Percentiles rank a stretch among this genome's conserved stretches.
Evolutionary conservation across 495 filamentous ascomycete genomes (phyloP).

Genomic region (Penicillium roqueforti): DNA sequence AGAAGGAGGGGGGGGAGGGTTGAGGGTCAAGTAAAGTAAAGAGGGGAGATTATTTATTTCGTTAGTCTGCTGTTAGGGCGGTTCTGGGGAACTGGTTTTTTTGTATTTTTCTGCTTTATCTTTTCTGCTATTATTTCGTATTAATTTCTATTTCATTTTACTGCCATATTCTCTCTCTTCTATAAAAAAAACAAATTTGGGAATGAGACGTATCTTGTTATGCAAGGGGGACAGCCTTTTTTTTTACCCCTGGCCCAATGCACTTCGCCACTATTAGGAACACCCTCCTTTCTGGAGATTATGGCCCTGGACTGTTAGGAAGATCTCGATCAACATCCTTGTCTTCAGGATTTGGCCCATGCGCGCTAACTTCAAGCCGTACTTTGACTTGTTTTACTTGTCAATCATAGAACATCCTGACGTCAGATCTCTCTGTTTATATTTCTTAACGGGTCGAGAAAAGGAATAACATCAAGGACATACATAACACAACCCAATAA

Average conservation of each 20-base stretch:
- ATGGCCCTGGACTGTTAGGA: not conserved
- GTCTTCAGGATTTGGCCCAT: not conserved
- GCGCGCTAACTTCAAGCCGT: not conserved
- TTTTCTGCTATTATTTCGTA: not conserved
- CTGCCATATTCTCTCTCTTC: not conserved
- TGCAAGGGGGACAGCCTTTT: conserved; percentile 16
- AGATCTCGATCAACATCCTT: conserved; percentile 1
- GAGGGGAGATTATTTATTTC: conserved; percentile 22
- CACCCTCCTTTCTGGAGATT: not conserved
- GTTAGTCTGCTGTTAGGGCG: conserved; percentile 20
- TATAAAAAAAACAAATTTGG: not conserved
- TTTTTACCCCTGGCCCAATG: conserved; percentile 21
- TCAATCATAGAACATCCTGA: not conserved
- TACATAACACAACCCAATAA: not conserved
- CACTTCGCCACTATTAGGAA: conserved; percentile 8
- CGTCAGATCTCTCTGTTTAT: conserved; percentile 1
- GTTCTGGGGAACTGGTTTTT: conserved; percentile 19
- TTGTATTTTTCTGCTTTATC: not conserved
- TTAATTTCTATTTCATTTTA: not conserved
- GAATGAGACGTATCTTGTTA: conserved; percentile 7
- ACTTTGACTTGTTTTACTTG: conserved; percentile 3
- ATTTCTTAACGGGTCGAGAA: not conserved
- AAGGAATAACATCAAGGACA: not conserved
- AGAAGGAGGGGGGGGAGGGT: conserved; percentile 5
- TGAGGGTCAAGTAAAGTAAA: not conserved